A percentile compares a stretch with the other conserved stretches of the same genome.
These are phyloP conservation scores for Luzula sylvatica DNA, from an alignment of 176 grass and related monocot species.

Conservation along the genomic window DNA sequence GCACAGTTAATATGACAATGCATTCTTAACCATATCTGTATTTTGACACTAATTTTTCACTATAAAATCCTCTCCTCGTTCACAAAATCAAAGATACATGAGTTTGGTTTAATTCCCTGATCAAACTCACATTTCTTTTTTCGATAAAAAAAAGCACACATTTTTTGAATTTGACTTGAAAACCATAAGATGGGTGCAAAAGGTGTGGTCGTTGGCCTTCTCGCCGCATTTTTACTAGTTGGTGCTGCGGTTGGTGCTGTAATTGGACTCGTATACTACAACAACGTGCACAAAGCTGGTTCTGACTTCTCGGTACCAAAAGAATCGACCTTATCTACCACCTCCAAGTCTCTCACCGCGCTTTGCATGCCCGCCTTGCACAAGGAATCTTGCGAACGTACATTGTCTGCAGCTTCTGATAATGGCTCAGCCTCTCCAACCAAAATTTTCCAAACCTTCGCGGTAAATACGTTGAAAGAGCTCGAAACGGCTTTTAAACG, in stretches of 20 bases:
- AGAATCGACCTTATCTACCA: conserved; percentile 19
- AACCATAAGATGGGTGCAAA: conserved; percentile 4
- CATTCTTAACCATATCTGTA: neutral
- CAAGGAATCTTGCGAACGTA: conserved; percentile 66
- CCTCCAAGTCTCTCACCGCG: conserved; percentile 41
- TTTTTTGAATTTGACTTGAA: neutral
- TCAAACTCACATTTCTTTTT: conserved; percentile 4
- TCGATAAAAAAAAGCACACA: neutral
- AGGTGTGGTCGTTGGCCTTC: neutral
- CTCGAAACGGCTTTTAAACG: conserved; percentile 16
- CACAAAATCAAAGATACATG: neutral
- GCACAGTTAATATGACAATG: neutral
- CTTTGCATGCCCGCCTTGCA: conserved; percentile 57
- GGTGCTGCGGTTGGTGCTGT: neutral
- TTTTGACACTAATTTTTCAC: neutral
- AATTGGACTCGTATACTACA: conserved; percentile 1
- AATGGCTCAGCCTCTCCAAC: conserved; percentile 33
- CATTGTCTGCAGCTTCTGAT: conserved; percentile 20
- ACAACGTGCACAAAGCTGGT: neutral
- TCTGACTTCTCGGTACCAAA: neutral
- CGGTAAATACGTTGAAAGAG: conserved; percentile 30
- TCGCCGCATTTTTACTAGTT: neutral
- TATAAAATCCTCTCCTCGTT: neutral
- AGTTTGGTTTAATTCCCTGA: neutral
- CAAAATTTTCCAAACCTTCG: conserved; percentile 31